Percentiles rank a stretch among this genome's conserved stretches.
Conservation (phyloP, 768 basidiomycete genomes). For the Sporobolomyces roseus region DNA sequence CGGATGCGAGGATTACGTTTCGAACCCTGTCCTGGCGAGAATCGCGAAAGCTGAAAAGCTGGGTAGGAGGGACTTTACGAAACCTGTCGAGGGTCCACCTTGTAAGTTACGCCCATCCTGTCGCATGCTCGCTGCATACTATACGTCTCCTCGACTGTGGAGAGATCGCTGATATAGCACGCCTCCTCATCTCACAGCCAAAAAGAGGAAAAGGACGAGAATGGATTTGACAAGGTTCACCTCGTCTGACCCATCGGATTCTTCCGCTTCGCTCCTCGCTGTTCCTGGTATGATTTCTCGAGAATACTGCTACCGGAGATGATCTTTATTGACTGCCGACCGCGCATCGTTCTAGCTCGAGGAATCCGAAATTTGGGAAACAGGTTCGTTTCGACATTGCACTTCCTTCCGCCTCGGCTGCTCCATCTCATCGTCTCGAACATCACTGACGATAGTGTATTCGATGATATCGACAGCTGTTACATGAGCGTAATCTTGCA, state of each 20-base stretch:
- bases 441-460: slow-evolving; percentile 43
- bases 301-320: background rate
- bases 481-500: slow-evolving; percentile 91
- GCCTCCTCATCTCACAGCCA: no score
- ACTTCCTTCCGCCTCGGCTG: no score
- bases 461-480: slow-evolving; percentile 64
- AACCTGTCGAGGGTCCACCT: no score
- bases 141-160: no score
- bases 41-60: no score
- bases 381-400: slow-evolving; percentile 20
- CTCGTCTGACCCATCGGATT: no score
- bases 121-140: no score
- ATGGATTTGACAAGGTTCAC: no score
- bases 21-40: slow-evolving; percentile 15
- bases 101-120: no score
- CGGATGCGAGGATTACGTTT: slow-evolving; percentile 16
- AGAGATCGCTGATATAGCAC: no score
- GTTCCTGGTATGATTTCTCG: slow-evolving; percentile 13
- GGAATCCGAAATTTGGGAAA: slow-evolving; percentile 40
- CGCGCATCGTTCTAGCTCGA: slow-evolving; percentile 22
- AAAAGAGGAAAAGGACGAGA: slow-evolving; percentile 23
- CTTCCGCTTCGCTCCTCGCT: background rate
- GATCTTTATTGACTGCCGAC: no score
- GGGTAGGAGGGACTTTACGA: no score
- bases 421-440: slow-evolving; percentile 50